Conservation (phyloP, 139 green algal genomes). For the Ettlia oleoabundans region DNA sequence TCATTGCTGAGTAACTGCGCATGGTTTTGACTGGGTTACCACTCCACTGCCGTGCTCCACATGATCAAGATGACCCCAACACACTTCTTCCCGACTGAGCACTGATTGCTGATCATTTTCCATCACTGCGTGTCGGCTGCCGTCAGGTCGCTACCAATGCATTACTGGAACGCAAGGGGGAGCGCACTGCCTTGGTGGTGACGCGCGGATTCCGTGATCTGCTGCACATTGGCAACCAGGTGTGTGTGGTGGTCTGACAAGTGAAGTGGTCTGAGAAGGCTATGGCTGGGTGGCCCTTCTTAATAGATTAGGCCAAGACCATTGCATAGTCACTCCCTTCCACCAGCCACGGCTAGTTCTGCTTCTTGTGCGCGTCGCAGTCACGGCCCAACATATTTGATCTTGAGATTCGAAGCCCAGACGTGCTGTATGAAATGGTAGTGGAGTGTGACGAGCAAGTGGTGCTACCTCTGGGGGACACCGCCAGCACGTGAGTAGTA, state of each 20-base stretch:
- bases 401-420: constrained; percentile 72
- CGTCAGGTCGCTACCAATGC: constrained; percentile 96
- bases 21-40: too few relatives aligned
- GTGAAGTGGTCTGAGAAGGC: too few relatives aligned
- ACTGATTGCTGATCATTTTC: too few relatives aligned
- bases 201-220: constrained; percentile 92
- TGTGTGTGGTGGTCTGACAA: constrained; percentile 75
- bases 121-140: too few relatives aligned
- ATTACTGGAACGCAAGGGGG: constrained; percentile 91
- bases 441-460: constrained; percentile 94
- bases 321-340: too few relatives aligned
- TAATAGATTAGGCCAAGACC: too few relatives aligned
- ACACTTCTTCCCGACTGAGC: too few relatives aligned
- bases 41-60: too few relatives aligned
- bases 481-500: constrained; percentile 44
- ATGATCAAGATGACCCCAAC: too few relatives aligned
- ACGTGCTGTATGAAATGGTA: constrained; percentile 77
- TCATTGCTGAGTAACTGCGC: too few relatives aligned
- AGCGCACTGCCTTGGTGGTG: constrained; percentile 81
- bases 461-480: constrained; percentile 73
- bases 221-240: constrained; percentile 95
- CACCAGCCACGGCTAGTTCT: too few relatives aligned
- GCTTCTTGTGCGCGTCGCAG: constrained; percentile 39
- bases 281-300: too few relatives aligned
- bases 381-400: constrained; percentile 92